Evolutionary conservation across 2,329 filamentous ascomycete species (phyloP).

Genomic region (Ophiostoma montium): DNA sequence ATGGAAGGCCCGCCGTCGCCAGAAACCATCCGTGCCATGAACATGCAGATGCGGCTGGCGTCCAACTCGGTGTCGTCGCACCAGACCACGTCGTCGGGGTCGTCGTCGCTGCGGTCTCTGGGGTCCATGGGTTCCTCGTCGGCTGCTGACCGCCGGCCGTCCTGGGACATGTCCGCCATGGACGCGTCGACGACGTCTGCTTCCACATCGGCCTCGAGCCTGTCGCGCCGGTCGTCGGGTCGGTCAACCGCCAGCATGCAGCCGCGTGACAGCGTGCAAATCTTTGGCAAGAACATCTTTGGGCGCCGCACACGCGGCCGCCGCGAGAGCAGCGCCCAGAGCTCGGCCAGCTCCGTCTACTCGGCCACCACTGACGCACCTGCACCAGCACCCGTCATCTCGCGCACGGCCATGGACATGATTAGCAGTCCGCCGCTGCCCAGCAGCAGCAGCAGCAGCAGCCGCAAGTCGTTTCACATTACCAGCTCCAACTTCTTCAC

Average conservation of each 20-base stretch:
- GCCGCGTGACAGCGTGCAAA: slow-evolving; percentile 41
- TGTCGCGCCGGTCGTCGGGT: slow-evolving; percentile 43
- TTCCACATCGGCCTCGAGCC: slow-evolving; percentile 8
- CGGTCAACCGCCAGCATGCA: slow-evolving; percentile 36
- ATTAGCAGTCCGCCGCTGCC: neutral
- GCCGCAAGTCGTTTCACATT: slow-evolving; percentile 14
- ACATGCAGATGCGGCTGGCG: slow-evolving; percentile 36
- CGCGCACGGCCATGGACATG: too few species aligned
- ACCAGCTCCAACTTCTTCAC: slow-evolving; percentile 26
- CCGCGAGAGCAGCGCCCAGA: slow-evolving; percentile 35
- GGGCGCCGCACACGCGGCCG: slow-evolving; percentile 37
- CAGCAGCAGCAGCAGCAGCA: slow-evolving; percentile 21
- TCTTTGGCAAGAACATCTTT: slow-evolving; percentile 46
- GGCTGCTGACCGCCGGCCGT: slow-evolving; percentile 23
- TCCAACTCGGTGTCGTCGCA: slow-evolving; percentile 25
- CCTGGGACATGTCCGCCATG: slow-evolving; percentile 34
- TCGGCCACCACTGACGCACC: slow-evolving; percentile 18
- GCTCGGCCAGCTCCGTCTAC: slow-evolving; percentile 34
- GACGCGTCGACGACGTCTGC: slow-evolving; percentile 19
- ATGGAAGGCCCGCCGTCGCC: slow-evolving; percentile 48
- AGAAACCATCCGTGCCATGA: slow-evolving; percentile 42
- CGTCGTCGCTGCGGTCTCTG: slow-evolving; percentile 37
- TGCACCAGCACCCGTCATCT: too few species aligned
- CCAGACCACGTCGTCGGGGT: slow-evolving; percentile 38
- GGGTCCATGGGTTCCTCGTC: too few species aligned